These are phyloP conservation scores for Colletotrichum cereale DNA, from an alignment of 2,329 filamentous ascomycete species.

Conservation along the genomic window DNA sequence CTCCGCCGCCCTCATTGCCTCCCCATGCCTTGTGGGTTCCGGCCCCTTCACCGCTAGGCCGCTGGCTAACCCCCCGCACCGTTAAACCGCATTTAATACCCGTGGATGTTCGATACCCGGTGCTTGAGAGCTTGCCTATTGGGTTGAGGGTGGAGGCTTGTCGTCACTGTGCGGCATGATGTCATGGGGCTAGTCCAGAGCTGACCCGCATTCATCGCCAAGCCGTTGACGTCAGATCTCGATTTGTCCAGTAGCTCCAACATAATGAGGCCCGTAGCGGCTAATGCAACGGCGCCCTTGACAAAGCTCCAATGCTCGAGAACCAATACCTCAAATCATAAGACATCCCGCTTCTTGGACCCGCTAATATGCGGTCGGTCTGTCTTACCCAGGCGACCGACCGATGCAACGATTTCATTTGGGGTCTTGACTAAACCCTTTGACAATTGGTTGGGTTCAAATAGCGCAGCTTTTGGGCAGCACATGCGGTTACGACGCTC, in stretches of 20 bases:
- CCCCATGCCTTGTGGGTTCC: background rate
- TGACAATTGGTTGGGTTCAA: background rate
- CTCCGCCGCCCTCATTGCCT: background rate
- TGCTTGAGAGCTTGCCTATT: constrained; percentile 21
- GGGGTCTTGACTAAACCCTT: constrained; percentile 10
- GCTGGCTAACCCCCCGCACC: constrained; percentile 13
- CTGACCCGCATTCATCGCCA: constrained; percentile 1
- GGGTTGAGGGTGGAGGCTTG: constrained; percentile 24
- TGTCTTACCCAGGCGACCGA: constrained; percentile 9
- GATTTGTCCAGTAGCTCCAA: constrained; percentile 18
- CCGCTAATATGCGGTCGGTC: background rate
- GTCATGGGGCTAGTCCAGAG: constrained; percentile 26
- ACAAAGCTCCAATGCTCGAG: background rate
- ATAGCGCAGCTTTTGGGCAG: background rate
- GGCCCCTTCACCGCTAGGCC: constrained; percentile 25
- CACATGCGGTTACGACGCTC: background rate
- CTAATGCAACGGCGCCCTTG: background rate
- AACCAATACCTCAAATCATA: constrained; percentile 16
- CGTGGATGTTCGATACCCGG: constrained; percentile 6
- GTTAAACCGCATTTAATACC: constrained; percentile 19
- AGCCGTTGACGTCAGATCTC: constrained; percentile 37
- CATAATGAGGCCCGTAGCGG: background rate
- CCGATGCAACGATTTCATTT: background rate
- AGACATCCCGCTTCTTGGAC: constrained; percentile 1
- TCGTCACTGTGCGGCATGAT: constrained; percentile 40